Conservation (phyloP, 495 filamentous ascomycete species). For the Aspergillus heteromorphus region DNA sequence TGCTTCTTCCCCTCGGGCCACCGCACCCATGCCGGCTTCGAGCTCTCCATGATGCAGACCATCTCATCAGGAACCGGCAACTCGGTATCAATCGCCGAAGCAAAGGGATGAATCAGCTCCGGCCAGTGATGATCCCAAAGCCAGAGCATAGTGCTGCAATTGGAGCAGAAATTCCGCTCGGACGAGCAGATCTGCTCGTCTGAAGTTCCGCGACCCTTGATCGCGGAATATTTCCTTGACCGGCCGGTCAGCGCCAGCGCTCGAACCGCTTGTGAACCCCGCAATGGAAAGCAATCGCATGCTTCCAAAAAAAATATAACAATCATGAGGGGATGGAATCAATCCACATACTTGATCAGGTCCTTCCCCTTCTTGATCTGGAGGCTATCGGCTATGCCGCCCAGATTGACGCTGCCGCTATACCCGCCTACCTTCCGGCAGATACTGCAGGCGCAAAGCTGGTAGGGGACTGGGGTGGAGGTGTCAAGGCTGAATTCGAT, state of each 20-base stretch:
- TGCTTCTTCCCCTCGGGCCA: slow-evolving; percentile 48
- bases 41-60: slow-evolving; percentile 45
- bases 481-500: slow-evolving; percentile 49
- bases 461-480: slow-evolving; percentile 50
- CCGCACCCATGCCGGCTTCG: slow-evolving; percentile 48
- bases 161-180: slow-evolving; percentile 50
- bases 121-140: slow-evolving; percentile 47
- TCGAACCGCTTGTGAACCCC: not conserved
- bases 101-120: slow-evolving; percentile 53
- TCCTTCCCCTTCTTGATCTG: slow-evolving; percentile 44
- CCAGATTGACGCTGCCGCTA: slow-evolving; percentile 46
- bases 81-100: slow-evolving; percentile 51
- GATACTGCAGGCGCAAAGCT: slow-evolving; percentile 53
- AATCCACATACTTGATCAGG: slow-evolving; percentile 39
- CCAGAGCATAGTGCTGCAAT: slow-evolving; percentile 48
- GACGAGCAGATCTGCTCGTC: slow-evolving; percentile 38
- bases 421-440: slow-evolving; percentile 51
- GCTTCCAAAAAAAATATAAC: not conserved
- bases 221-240: slow-evolving; percentile 45
- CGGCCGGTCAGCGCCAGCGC: not conserved
- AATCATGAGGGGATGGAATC: not conserved
- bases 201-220: slow-evolving; percentile 45
- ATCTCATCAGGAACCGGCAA: slow-evolving; percentile 48
- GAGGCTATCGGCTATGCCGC: slow-evolving; percentile 43
- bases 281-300: not conserved